Evolutionary conservation across 768 basidiomycete genomes (phyloP), one percentile per base, ranked within the genome.

Genomic region (Agrocybe praecox): DNA sequence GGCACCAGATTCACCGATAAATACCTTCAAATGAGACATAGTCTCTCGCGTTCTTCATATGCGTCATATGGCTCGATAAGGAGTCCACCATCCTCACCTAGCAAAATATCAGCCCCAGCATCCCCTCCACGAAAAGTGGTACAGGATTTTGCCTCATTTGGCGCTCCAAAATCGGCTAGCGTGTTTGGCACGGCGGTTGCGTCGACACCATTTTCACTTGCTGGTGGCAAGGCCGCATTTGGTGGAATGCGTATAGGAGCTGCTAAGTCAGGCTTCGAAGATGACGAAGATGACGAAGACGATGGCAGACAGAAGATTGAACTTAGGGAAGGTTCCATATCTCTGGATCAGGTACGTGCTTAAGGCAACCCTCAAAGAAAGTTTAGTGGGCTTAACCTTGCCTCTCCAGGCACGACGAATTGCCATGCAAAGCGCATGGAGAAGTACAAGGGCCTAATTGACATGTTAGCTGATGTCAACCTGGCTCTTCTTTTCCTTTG

Each of bases 1-100:
- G 94, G 93, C n/a, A 92, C 94, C 42, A 90, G 96, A 2, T 96
- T 98, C 77, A 98, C 96, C 18, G 96, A 98, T 63, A 96, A 96
- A 71, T 98, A 98, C 71, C 82, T 96, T 23, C 84, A 87, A 63
- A 86, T 89, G 29, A 82, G 90, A 47, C 82, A 87, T 65, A 68
- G 82, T 19, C 71, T 83, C 55, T 74, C 79, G 32, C 82, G 89
- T 40, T 76, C 74, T 57, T 76, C 82, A 17, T 86, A 84, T 58
- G 68, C 77, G 11, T 74, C 80, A 17, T 80, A 82, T 80, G 26
- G 77, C 79, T 49, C 78, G 74, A 49, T 73, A 11, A 66, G 76
- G 29, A 76, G 75, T 58, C 67, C 79, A 6, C 72, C 79, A 8
- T 62, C 80, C 4, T 79, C 78, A 1, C 81, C 82, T 22, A 74